Evolutionary conservation across 2,329 filamentous ascomycete species (phyloP).

Genomic region (Bipolaris sorokiniana): DNA sequence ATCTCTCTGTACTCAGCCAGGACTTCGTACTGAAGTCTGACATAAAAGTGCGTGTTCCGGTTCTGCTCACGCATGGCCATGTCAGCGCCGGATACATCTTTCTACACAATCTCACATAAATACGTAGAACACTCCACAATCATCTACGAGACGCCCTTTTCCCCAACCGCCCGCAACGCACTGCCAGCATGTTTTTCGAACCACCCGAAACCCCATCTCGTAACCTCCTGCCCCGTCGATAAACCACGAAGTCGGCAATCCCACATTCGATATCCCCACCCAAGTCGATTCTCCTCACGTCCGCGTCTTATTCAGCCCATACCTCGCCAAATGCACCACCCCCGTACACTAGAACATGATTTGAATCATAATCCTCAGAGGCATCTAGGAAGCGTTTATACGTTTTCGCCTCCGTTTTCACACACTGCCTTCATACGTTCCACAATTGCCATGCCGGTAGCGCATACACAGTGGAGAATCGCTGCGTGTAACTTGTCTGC

Average conservation of each 20-base stretch:
- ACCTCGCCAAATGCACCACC: slow-evolving; percentile 11
- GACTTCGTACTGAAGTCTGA: slow-evolving; percentile 12
- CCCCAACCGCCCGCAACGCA: slow-evolving; percentile 7
- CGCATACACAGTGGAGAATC: slow-evolving; percentile 2
- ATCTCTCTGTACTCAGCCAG: neutral
- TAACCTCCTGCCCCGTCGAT: slow-evolving; percentile 10
- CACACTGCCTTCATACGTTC: slow-evolving; percentile 7
- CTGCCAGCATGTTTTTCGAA: slow-evolving; percentile 10
- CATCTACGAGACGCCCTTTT: neutral
- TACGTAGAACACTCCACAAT: slow-evolving; percentile 3
- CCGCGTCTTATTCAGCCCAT: slow-evolving; percentile 5
- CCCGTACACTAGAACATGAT: slow-evolving; percentile 9
- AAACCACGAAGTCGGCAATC: slow-evolving; percentile 12
- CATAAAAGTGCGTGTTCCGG: slow-evolving; percentile 11
- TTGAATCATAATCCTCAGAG: slow-evolving; percentile 8
- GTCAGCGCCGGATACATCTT: slow-evolving; percentile 12
- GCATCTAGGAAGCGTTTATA: slow-evolving; percentile 7
- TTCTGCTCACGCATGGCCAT: slow-evolving; percentile 10
- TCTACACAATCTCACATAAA: slow-evolving; percentile 7
- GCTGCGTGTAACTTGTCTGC: slow-evolving; percentile 2
- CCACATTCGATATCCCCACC: neutral
- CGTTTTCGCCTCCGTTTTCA: slow-evolving; percentile 12
- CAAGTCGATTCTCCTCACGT: neutral
- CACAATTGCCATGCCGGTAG: slow-evolving; percentile 6
- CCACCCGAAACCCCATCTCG: slow-evolving; percentile 6